phyloP scores from a whole-genome alignment of 768 basidiomycete genomes.

The Kwoniella europaea region DNA sequence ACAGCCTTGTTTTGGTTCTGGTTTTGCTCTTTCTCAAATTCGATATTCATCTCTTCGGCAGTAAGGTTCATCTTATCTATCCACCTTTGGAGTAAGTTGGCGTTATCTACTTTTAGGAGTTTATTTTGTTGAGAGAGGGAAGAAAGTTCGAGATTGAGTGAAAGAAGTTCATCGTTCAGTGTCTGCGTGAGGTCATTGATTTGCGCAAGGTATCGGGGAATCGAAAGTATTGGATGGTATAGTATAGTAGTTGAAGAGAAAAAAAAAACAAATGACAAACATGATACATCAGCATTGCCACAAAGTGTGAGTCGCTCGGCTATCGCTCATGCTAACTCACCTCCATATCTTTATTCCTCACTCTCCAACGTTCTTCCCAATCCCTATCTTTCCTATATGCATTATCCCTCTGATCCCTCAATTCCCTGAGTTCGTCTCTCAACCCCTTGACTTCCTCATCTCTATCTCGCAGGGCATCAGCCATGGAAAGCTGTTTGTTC shows the following conservation, averaged over 20 bases:
- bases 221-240: neutral
- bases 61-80: slow-evolving; percentile 91
- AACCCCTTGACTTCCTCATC: slow-evolving; percentile 84
- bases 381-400: slow-evolving; percentile 76
- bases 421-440: slow-evolving; percentile 75
- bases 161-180: slow-evolving; percentile 91
- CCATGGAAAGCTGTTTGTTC: slow-evolving; percentile 93
- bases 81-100: slow-evolving; percentile 93
- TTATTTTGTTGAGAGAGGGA: slow-evolving; percentile 87
- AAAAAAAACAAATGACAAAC: too few relatives aligned
- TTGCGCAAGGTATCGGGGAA: too few relatives aligned
- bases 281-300: too few relatives aligned
- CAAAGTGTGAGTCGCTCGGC: neutral
- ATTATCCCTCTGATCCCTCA: slow-evolving; percentile 73
- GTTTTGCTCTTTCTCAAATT: slow-evolving; percentile 50
- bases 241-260: neutral
- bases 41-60: slow-evolving; percentile 93
- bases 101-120: slow-evolving; percentile 88
- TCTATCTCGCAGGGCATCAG: slow-evolving; percentile 90
- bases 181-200: slow-evolving; percentile 63
- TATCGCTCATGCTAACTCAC: slow-evolving; percentile 61
- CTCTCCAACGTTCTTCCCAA: slow-evolving; percentile 68
- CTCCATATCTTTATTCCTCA: slow-evolving; percentile 84
- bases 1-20: slow-evolving; percentile 1
- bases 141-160: slow-evolving; percentile 85